Evolutionary conservation across 2,329 filamentous ascomycete species (phyloP).

Genomic region (Cordyceps tenuipes): DNA sequence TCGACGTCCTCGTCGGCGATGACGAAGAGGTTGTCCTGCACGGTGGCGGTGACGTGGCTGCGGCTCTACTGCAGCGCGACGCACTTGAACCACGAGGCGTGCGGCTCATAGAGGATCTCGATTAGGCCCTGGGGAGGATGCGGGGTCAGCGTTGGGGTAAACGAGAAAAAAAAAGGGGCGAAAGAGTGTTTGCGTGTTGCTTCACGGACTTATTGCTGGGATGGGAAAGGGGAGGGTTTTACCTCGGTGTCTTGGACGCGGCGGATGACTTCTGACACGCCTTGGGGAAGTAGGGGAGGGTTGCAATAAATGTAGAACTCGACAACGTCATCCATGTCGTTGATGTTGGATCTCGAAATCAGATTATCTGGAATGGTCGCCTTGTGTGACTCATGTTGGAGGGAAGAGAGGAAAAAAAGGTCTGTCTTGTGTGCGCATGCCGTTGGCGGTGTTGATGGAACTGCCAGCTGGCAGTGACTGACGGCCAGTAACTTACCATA

Average conservation of each 20-base stretch:
- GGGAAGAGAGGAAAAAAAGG: no score
- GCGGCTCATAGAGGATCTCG: conserved; percentile 6
- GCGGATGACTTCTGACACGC: conserved; percentile 8
- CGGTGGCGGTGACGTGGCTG: background rate
- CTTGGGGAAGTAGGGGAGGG: conserved; percentile 1
- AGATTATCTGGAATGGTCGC: no score
- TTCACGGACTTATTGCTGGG: background rate
- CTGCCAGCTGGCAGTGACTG: no score
- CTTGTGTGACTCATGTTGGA: no score
- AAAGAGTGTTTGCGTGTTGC: background rate
- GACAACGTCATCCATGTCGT: background rate
- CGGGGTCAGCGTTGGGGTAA: background rate
- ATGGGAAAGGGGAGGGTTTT: background rate
- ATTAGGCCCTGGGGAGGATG: background rate
- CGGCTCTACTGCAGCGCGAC: background rate
- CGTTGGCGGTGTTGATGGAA: no score
- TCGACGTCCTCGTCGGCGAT: conserved; percentile 9
- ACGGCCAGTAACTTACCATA: no score
- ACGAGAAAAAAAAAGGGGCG: no score
- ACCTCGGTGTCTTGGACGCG: conserved; percentile 3
- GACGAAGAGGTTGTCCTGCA: conserved; percentile 5
- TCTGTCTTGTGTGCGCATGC: no score
- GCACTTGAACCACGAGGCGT: conserved; percentile 5
- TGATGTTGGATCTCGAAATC: background rate
- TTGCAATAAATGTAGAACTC: conserved; percentile 10